phyloP scores from a whole-genome alignment of 306 rosid species.

The Gillenia trifoliata region DNA sequence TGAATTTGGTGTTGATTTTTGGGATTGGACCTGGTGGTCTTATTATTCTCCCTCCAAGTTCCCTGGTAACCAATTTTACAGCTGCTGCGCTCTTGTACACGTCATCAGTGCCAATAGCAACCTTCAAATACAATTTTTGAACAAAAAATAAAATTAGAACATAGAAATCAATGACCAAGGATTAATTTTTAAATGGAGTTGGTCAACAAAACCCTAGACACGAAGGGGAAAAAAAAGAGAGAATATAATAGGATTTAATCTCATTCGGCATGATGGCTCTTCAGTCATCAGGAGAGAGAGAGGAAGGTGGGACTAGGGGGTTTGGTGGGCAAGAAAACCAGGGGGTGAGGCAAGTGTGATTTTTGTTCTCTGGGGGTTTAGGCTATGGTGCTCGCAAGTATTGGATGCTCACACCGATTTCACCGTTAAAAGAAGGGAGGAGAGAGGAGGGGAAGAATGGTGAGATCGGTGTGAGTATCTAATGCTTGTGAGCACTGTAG shows the following conservation, averaged over 20 bases:
- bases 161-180: not conserved
- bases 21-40: not conserved
- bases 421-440: no score
- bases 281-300: no score
- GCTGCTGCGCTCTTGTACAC: conserved; percentile 15
- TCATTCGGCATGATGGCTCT: no score
- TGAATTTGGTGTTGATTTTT: not conserved
- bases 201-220: not conserved
- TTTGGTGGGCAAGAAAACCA: no score
- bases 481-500: no score
- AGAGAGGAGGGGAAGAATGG: no score
- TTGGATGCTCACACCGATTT: no score
- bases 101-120: conserved; percentile 18
- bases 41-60: conserved; percentile 11
- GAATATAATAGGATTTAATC: not conserved
- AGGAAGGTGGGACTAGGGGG: no score
- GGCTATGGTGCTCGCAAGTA: no score
- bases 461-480: no score
- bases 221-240: not conserved
- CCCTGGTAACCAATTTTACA: not conserved
- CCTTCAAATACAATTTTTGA: not conserved
- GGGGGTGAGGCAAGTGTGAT: no score
- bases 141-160: not conserved
- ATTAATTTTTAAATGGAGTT: not conserved
- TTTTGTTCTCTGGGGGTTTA: no score